These are phyloP conservation scores for Ophiostoma quercus DNA, from an alignment of 2,329 filamentous ascomycete species.

Conservation along the genomic window DNA sequence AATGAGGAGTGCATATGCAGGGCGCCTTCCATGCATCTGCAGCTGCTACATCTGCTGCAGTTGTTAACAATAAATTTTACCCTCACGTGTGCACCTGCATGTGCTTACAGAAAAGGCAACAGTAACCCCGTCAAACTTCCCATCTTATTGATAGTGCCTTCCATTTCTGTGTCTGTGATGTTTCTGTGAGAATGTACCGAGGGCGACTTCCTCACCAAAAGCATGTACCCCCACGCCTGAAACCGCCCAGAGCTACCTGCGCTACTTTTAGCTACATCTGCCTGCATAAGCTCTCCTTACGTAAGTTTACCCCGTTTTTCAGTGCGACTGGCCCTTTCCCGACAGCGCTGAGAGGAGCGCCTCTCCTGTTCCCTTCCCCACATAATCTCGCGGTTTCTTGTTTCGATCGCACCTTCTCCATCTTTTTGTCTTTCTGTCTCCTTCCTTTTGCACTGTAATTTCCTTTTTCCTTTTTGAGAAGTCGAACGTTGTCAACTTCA, in stretches of 20 bases:
- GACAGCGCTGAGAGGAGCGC: too few relatives aligned
- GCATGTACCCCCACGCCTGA: constrained; percentile 1
- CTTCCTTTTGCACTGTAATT: not conserved
- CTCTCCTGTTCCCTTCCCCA: not conserved
- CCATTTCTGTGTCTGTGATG: not conserved
- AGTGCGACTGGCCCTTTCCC: not conserved
- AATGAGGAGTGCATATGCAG: constrained; percentile 9
- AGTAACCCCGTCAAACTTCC: not conserved
- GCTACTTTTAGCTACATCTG: not conserved
- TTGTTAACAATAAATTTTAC: not conserved
- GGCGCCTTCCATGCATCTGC: not conserved
- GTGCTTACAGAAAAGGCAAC: not conserved
- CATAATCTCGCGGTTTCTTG: not conserved
- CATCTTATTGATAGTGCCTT: not conserved
- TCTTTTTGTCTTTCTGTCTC: constrained; percentile 7
- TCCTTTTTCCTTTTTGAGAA: constrained; percentile 2
- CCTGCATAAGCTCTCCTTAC: not conserved
- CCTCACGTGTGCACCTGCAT: not conserved
- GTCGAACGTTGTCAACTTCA: not conserved
- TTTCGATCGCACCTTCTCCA: constrained; percentile 9
- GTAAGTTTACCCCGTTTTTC: not conserved
- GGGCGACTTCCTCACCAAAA: not conserved
- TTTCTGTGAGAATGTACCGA: not conserved
- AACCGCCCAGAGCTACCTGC: not conserved
- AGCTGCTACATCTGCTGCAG: too few relatives aligned